Percentiles rank a stretch among this genome's conserved stretches.
Evolutionary conservation across 1,139 yeast species (phyloP).

Genomic region (Hansenula lynferdii): DNA sequence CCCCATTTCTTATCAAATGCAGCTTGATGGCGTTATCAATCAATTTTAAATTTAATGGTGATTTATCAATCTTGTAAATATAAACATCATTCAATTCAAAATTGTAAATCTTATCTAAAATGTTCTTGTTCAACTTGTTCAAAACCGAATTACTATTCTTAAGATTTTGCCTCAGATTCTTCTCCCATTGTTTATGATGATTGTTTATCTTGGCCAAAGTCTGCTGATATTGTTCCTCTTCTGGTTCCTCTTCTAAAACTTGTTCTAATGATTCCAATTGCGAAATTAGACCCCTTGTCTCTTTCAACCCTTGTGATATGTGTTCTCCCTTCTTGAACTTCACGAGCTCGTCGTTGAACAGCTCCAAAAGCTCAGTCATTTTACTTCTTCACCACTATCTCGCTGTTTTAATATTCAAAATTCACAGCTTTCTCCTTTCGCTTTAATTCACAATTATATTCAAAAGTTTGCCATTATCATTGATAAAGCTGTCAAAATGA

Average conservation of each 20-base stretch:
- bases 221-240: not conserved
- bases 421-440: too few species aligned
- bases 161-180: constrained; percentile 21
- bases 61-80: constrained; percentile 29
- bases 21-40: constrained; percentile 27
- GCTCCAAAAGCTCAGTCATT: constrained; percentile 1
- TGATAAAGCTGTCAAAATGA: too few species aligned
- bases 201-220: constrained; percentile 13
- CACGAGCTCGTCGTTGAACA: not conserved
- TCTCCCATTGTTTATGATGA: constrained; percentile 27
- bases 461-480: too few species aligned
- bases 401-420: too few species aligned
- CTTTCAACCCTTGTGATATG: not conserved
- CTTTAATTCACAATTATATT: too few species aligned
- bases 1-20: constrained; percentile 31
- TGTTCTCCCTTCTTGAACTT: not conserved
- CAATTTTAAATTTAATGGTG: constrained; percentile 5
- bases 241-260: constrained; percentile 3
- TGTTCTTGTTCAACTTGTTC: constrained; percentile 27
- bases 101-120: constrained; percentile 29
- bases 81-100: constrained; percentile 33
- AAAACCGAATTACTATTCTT: constrained; percentile 25
- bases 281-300: not conserved
- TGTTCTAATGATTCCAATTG: not conserved
- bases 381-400: too few species aligned